phyloP scores from a whole-genome alignment of 1,284 basidiomycete genomes.

The Rhizopogon parksii region DNA sequence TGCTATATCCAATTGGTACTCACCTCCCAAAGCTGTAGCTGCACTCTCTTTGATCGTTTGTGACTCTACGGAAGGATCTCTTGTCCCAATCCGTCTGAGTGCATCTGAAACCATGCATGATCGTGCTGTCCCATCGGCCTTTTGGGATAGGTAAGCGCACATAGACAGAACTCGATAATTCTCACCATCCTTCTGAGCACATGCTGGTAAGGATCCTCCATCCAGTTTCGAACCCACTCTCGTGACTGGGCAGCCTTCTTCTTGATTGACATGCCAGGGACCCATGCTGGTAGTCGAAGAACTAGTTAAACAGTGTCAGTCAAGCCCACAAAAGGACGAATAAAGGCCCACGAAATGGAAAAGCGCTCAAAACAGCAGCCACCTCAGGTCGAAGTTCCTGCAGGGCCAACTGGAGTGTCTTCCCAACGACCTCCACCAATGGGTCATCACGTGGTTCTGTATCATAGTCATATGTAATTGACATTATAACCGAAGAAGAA shows the following conservation, averaged over 20 bases:
- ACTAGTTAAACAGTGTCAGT: conserved; percentile 11
- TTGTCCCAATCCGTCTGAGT: conserved; percentile 4
- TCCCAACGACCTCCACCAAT: conserved; percentile 15
- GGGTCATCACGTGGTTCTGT: conserved; percentile 10
- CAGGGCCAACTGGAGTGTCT: conserved; percentile 13
- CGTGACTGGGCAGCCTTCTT: conserved; percentile 14
- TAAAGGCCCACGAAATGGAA: conserved; percentile 11
- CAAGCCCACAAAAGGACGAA: neutral
- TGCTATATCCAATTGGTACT: neutral
- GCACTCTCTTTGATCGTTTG: conserved; percentile 15
- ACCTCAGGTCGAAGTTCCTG: conserved; percentile 17
- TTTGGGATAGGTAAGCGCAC: conserved; percentile 1
- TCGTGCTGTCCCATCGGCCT: conserved; percentile 12
- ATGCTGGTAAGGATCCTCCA: conserved; percentile 19
- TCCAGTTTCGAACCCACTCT: conserved; percentile 14
- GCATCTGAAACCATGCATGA: conserved; percentile 15
- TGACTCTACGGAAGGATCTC: neutral
- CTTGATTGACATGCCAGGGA: conserved; percentile 16
- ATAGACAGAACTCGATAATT: neutral
- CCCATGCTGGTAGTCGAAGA: conserved; percentile 14
- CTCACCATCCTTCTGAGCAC: conserved; percentile 13
- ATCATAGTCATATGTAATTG: conserved; percentile 19
- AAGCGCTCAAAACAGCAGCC: conserved; percentile 13
- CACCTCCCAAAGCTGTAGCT: conserved; percentile 17
- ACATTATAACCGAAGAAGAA: conserved; percentile 20